Evolutionary conservation across 768 basidiomycete species (phyloP).

Genomic region (Naganishia antarctica): DNA sequence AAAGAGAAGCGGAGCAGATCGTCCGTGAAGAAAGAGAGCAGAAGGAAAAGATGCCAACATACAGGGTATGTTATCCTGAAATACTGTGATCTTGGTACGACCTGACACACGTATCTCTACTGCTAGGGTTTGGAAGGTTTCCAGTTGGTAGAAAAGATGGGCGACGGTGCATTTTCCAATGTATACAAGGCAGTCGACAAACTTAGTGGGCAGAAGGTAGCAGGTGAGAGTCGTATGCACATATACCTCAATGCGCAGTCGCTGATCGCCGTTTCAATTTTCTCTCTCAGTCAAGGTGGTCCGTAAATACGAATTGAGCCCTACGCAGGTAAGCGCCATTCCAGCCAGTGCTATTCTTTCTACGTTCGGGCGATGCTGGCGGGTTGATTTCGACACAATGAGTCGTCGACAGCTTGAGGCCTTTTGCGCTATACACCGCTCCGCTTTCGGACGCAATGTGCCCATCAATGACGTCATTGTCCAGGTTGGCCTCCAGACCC

Average conservation of each 20-base stretch:
- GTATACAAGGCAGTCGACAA: constrained; percentile 88
- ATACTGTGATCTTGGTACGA: no score
- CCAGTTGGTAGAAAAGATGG: constrained; percentile 54
- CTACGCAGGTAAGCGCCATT: constrained; percentile 74
- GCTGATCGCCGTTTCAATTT: background rate
- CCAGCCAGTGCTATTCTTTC: background rate
- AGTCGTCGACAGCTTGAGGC: background rate
- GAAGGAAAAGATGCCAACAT: constrained; percentile 72
- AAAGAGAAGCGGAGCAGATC: constrained; percentile 59
- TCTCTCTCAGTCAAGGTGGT: constrained; percentile 73
- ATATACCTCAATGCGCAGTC: no score
- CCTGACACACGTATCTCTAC: no score
- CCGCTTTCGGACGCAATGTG: no score
- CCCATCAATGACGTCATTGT: background rate
- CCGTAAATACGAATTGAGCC: constrained; percentile 84
- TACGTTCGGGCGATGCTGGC: background rate
- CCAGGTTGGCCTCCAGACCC: background rate
- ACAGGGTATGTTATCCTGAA: constrained; percentile 59
- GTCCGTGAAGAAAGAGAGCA: constrained; percentile 70
- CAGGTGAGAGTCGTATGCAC: constrained; percentile 56
- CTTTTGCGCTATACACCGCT: background rate
- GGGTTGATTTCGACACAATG: background rate
- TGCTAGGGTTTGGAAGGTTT: constrained; percentile 47
- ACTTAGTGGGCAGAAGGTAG: constrained; percentile 69
- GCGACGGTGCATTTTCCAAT: constrained; percentile 88